Conservation (phyloP, 345 rosid species). For the Syzygium oleosum region DNA sequence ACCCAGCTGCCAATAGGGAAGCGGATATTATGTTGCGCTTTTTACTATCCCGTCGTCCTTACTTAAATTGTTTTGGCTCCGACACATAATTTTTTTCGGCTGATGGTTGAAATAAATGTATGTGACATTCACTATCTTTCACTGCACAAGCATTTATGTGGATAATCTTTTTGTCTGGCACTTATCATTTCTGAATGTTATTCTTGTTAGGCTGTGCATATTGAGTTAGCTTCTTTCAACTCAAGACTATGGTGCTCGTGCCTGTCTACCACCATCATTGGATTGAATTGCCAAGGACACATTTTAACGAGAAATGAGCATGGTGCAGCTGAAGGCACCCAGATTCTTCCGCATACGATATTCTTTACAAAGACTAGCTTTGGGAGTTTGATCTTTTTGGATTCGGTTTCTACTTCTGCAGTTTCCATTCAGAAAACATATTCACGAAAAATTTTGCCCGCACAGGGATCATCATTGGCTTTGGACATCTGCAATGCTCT, state of each 20-base stretch:
- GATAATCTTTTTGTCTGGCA: not conserved
- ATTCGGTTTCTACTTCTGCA: not conserved
- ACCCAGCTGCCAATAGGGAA: not conserved
- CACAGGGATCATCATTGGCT: not conserved
- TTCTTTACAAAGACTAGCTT: not conserved
- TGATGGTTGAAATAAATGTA: not conserved
- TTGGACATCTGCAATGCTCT: not conserved
- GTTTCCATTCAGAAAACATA: not conserved
- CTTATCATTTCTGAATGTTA: not conserved
- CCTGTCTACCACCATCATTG: not conserved
- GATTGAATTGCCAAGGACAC: not conserved
- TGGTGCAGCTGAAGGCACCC: not conserved
- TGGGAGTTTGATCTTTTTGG: not conserved
- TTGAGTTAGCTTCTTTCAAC: not conserved
- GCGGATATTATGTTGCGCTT: not conserved
- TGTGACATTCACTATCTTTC: not conserved
- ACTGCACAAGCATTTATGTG: not conserved
- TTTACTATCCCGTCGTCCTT: not conserved
- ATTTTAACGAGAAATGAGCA: not conserved
- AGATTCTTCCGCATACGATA: not conserved
- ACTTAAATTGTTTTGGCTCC: not conserved
- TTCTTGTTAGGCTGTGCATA: not conserved
- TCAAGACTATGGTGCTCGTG: not conserved
- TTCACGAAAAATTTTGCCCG: not conserved
- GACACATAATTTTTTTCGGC: not conserved